Evolutionary conservation across 768 basidiomycete genomes (phyloP), one percentile per base, ranked within the genome.

Genomic region (Tephrocybe sp.): DNA sequence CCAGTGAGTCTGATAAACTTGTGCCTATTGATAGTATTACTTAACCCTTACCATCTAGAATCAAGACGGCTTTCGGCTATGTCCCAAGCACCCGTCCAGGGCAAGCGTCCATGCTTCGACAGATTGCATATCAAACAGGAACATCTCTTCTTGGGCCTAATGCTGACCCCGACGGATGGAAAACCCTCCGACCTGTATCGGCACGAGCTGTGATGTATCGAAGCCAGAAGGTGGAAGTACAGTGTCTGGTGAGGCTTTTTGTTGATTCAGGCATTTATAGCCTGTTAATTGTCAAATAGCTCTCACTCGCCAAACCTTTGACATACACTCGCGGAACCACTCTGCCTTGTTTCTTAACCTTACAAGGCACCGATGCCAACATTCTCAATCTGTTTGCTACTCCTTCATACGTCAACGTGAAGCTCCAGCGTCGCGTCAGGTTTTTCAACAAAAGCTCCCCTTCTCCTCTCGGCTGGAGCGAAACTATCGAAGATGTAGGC

Each of bases 81-180:
- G 72, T 81, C 13, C 74, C 78, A 10, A 72, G 65, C 45, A 68
- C 67, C 14, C 67, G 75, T 43, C 78, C 79, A 8, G 73, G 71
- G 12, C 62, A 71, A 19, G 71, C 75, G 11, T 79, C 79, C 10
- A 26, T 75, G 14, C 65, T 77, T 8, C 74, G 78, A 39, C 78
- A 78, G 56, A 61, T 78, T 34, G 78, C 78, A 0, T 82, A 80
- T 52, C 72, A 73, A 54, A 68, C 76, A 50, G 62, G 65, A 46
- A 59, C 68, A 22, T 72, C 76, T 10, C 63, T 80, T 16, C 75
- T 73, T 32, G 72, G 73, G 3, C 77, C 78, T 9, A 64, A 69
- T 14, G 60, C 65, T n/a, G 79, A 82, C 55, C 77, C 77, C 4
- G 73, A 74, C 53, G 78, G 80, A 10, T 82, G 80, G 80, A 72